Evolutionary conservation across 768 basidiomycete genomes (phyloP), one percentile per base, ranked within the genome.

Genomic region (Xerocomellus chrysenteron): DNA sequence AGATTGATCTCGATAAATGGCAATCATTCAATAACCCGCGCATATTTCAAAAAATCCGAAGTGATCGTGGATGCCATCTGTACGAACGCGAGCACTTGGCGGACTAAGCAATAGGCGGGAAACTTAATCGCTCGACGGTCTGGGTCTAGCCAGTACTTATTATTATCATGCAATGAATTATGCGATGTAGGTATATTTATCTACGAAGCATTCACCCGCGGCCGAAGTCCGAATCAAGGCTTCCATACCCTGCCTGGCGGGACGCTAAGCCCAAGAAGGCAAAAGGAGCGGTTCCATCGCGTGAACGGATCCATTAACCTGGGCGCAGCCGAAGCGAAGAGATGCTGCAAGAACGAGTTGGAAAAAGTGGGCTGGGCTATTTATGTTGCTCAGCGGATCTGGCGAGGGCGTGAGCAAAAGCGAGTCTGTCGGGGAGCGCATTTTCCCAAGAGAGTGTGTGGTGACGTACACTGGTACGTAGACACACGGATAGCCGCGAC

Each of bases 401-500:
- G 52, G 39, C 37, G 16, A 40, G 26, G 33, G 16, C 43, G 51
- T 57, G 41, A 66, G 64, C 39, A 55, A 47, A 53, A 26, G 35
- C 17, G 39, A 53, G 42, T n/a, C n/a, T 7, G 44, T 55, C 11
- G 41, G 48, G 47, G 32, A 42, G 30, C 37, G 37, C 39, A 47
- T 21, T 48, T 54, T 58, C 54, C 60, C 52, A 50, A 43, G 55
- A 45, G 39, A 9, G 21, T 46, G 36, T 13, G n/a, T 28, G 26
- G 32, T 50, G 48, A 76, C 85, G 73, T 75, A 87, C 86, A 89
- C 88, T 56, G 88, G 84, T 21, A 75, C 65, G 66, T 89, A 90
- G 44, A 66, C 62, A 63, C 88, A 90, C 2, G 82, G 78, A 58
- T 77, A 78, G 24, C 78, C 77, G 36, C 88, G 80, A 55, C 78